A percentile compares a stretch with the other conserved stretches of the same genome.
Evolutionary conservation across 2,329 filamentous ascomycete species (phyloP).

Genomic region (Stagonosporopsis vannaccii): DNA sequence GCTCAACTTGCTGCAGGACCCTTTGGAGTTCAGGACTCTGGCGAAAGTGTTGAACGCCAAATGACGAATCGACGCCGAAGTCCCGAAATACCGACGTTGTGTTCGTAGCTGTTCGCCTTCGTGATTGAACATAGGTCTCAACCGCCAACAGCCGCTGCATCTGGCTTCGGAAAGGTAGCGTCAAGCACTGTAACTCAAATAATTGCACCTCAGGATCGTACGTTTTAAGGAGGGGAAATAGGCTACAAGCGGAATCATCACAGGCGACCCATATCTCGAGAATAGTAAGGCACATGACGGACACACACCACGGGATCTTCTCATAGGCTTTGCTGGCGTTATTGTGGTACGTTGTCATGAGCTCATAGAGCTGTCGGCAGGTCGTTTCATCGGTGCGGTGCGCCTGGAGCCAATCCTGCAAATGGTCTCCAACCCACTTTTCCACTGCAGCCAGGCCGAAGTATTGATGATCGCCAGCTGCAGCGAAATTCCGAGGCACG

Average conservation of each 20-base stretch:
- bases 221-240: slow-evolving; percentile 53
- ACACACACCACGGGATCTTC: slow-evolving; percentile 56
- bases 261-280: slow-evolving; percentile 67
- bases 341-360: slow-evolving; percentile 28
- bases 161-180: slow-evolving; percentile 55
- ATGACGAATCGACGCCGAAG: slow-evolving; percentile 49
- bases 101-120: slow-evolving; percentile 29
- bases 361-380: slow-evolving; percentile 29
- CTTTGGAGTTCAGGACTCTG: slow-evolving; percentile 52
- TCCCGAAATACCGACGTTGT: slow-evolving; percentile 47
- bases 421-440: slow-evolving; percentile 55
- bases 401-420: slow-evolving; percentile 51
- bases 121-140: slow-evolving; percentile 58
- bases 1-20: slow-evolving; percentile 50
- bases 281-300: slow-evolving; percentile 63
- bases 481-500: slow-evolving; percentile 17
- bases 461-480: slow-evolving; percentile 20
- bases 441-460: slow-evolving; percentile 62
- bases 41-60: slow-evolving; percentile 59
- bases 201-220: slow-evolving; percentile 58
- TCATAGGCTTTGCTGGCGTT: slow-evolving; percentile 43
- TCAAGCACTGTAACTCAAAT: slow-evolving; percentile 53
- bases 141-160: slow-evolving; percentile 55
- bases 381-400: slow-evolving; percentile 30
- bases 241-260: slow-evolving; percentile 56